phyloP scores from a whole-genome alignment of 108 stramenopile species.

The Conticribra weissflogii region DNA sequence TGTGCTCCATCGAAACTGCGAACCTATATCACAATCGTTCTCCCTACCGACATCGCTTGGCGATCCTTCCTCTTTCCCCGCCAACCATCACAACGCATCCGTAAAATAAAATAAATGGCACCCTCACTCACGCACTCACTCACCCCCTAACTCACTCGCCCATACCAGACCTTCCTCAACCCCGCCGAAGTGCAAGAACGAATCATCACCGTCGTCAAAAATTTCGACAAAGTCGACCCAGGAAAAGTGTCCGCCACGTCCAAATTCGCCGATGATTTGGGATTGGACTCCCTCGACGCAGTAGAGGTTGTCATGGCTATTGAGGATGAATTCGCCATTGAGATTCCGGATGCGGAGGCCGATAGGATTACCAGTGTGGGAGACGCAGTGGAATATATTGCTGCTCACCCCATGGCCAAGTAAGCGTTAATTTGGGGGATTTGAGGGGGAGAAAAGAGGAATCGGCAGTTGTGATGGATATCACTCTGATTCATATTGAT shows the following conservation, averaged over 20 bases:
- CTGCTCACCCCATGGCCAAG: conserved; percentile 92
- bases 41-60: no score
- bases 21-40: no score
- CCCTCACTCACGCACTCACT: neutral
- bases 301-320: conserved; percentile 99
- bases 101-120: neutral
- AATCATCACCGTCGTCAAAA: conserved; percentile 95
- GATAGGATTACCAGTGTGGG: conserved; percentile 94
- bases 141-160: neutral
- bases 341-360: conserved; percentile 99
- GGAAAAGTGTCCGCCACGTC: conserved; percentile 84
- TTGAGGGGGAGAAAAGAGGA: neutral
- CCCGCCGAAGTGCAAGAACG: conserved; percentile 92
- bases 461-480: no score
- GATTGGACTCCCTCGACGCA: conserved; percentile 97
- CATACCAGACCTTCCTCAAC: conserved; percentile 89
- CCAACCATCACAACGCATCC: neutral
- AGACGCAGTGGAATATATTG: conserved; percentile 96
- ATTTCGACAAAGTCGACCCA: conserved; percentile 97
- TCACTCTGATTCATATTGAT: no score
- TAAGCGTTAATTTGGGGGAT: conserved; percentile 31
- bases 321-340: conserved; percentile 99
- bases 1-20: no score
- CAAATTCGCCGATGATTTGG: conserved; percentile 95
- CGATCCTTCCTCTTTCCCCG: no score